These are phyloP conservation scores for Capsella bursapastoris DNA, from an alignment of 345 rosid genomes.

Conservation along the genomic window DNA sequence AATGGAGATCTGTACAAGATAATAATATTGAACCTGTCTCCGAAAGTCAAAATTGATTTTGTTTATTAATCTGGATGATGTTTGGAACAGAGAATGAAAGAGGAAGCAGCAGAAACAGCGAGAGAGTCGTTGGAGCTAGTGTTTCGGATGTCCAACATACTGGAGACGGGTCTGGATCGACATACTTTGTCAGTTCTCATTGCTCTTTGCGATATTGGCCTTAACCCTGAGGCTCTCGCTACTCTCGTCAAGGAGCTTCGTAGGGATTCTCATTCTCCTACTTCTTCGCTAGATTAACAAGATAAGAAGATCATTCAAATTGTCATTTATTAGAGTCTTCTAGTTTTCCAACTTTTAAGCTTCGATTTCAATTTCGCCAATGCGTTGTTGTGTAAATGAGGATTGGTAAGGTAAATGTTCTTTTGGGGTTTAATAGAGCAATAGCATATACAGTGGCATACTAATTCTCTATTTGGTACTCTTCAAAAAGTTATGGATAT, in stretches of 20 bases:
- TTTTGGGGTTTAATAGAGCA: no score
- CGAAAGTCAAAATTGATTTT: not conserved
- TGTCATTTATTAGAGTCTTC: not conserved
- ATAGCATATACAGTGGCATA: no score
- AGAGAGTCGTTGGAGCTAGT: conserved; percentile 47
- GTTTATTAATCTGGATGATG: no score
- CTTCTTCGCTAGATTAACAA: not conserved
- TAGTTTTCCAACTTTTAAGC: not conserved
- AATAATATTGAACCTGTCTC: not conserved
- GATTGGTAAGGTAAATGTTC: not conserved
- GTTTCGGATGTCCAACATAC: conserved; percentile 49
- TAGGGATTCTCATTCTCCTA: not conserved
- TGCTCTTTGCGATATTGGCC: conserved; percentile 51
- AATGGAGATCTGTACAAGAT: not conserved
- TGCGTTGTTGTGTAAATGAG: not conserved
- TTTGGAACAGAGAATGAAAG: conserved; percentile 31
- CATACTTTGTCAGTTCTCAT: conserved; percentile 46
- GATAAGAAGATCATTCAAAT: not conserved
- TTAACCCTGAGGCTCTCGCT: conserved; percentile 52
- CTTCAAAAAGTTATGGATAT: no score
- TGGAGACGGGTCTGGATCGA: conserved; percentile 47
- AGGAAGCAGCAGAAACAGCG: conserved; percentile 47
- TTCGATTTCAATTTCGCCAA: not conserved
- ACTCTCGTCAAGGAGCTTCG: conserved; percentile 51
- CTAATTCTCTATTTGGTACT: no score